Percentiles rank a stretch among this genome's conserved stretches.
Conservation (phyloP, 139 green algal genomes). For the Picochlorum sp. region DNA sequence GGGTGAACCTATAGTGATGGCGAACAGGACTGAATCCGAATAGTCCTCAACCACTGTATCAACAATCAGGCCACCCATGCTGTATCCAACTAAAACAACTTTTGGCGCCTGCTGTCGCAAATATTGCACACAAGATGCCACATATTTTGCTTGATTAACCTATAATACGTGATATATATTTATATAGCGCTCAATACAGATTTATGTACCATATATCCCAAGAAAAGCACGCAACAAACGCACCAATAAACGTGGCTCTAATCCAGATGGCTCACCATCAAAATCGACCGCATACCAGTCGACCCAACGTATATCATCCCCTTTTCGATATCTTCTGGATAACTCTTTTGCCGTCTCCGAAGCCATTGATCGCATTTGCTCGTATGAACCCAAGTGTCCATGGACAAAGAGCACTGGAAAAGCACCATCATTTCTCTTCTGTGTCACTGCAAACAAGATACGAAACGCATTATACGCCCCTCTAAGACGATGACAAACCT, state of each 20-base stretch:
- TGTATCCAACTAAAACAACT: constrained; percentile 10
- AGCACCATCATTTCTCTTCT: not conserved
- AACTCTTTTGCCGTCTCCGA: constrained; percentile 12
- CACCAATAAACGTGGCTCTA: constrained; percentile 3
- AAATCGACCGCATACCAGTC: constrained; percentile 8
- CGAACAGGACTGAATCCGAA: not conserved
- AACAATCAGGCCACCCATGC: constrained; percentile 11
- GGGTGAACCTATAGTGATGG: constrained; percentile 2
- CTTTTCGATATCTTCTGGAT: constrained; percentile 3
- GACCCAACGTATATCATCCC: not conserved
- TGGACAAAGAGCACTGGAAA: constrained; percentile 30
- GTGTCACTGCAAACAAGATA: not conserved
- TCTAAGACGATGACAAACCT: not conserved
- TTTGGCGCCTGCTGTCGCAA: not conserved
- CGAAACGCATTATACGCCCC: not conserved
- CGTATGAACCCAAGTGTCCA: constrained; percentile 22
- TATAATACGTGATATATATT: not conserved
- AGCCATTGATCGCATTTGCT: constrained; percentile 27
- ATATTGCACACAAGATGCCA: not conserved
- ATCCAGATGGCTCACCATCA: constrained; percentile 10
- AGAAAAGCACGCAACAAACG: not conserved
- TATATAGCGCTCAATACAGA: not conserved
- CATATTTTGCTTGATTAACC: constrained; percentile 4
- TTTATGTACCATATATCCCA: no score
- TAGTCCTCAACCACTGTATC: not conserved